Base-by-base conservation (phyloP, 2,329 filamentous ascomycete genomes). In the Alternaria triticina region DNA sequence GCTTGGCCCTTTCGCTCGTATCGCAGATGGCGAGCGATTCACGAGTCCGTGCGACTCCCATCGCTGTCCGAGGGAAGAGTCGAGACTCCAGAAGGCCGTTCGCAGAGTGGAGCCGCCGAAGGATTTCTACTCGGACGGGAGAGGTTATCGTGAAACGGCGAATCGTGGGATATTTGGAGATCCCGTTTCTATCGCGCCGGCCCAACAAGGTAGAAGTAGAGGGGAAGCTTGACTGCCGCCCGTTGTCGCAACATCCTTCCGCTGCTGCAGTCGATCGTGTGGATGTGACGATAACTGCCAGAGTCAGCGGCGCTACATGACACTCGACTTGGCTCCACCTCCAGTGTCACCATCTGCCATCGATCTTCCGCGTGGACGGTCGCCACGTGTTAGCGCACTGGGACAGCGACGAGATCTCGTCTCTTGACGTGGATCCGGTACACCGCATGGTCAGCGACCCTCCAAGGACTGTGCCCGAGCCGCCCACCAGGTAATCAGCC, bases 21-120 rank as follows among this genome's bases (percentile, higher is more conserved):
- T 30, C 15, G 43, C 47, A 33, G 28, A 47, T 30, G 44, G 27
- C 36, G 64, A 71, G 50, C 65, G 50, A 60, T 67, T 54, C 46
- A 52, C 56, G 47, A 10, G 65, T 68, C 64, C 64, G 66, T 68
- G 68, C 66, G 59, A 58, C 58, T 43, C 62, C 43, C 43, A 46
- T 40, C 50, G 30, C n/a, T 23, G 22, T 25, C 40, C 23, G 57
- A 54, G 52, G 45, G 46, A 66, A 50, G 63, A 62, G 62, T 71
- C 68, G 67, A 72, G 71, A 71, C 66, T 70, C 51, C 52, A 50
- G 15, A 50, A 50, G 62, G 69, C 62, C 61, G 63, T 61, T 40
- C 58, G 49, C 44, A 54, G 46, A 58, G 54, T 43, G 54, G 54
- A 30, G 22, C 27, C 25, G 27, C 13, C 28, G 25, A 58, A 55